These are phyloP conservation scores for Pseudoneurospora amorphoporcata DNA, from an alignment of 495 filamentous ascomycete genomes.

Conservation along the genomic window DNA sequence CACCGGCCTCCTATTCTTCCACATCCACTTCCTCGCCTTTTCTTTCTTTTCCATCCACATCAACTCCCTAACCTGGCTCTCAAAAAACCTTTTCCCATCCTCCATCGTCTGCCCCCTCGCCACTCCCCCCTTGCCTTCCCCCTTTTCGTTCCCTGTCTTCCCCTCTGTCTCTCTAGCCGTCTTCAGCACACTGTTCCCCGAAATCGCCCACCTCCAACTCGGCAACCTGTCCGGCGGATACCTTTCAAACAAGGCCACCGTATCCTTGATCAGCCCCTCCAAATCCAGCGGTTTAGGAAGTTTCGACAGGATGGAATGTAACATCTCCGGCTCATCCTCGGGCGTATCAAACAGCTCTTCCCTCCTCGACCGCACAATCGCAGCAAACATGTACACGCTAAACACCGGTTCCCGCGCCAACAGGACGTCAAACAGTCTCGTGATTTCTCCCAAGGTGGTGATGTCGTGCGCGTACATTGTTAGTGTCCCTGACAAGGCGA, in stretches of 20 bases:
- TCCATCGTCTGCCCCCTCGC: neutral
- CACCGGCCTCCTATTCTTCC: slow-evolving; percentile 49
- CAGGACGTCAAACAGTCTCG: slow-evolving; percentile 83
- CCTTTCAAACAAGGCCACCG: slow-evolving; percentile 48
- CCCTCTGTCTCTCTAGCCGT: slow-evolving; percentile 46
- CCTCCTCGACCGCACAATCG: slow-evolving; percentile 70
- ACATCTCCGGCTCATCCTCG: slow-evolving; percentile 82
- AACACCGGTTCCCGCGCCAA: slow-evolving; percentile 78
- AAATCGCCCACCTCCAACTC: slow-evolving; percentile 57
- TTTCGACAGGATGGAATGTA: slow-evolving; percentile 80
- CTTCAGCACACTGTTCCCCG: slow-evolving; percentile 70
- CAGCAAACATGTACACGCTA: slow-evolving; percentile 81
- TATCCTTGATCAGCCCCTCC: slow-evolving; percentile 58
- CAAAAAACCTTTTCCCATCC: slow-evolving; percentile 41
- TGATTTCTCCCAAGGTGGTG: slow-evolving; percentile 75
- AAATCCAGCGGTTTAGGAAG: slow-evolving; percentile 77
- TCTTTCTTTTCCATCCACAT: slow-evolving; percentile 48
- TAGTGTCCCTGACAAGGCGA: slow-evolving; percentile 79
- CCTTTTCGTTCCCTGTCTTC: neutral
- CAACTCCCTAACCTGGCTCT: slow-evolving; percentile 58
- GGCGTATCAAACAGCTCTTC: slow-evolving; percentile 75
- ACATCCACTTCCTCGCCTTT: slow-evolving; percentile 40
- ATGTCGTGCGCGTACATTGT: slow-evolving; percentile 97
- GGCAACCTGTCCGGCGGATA: slow-evolving; percentile 67
- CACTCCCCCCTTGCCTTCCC: neutral